Base-by-base conservation (phyloP, 106 monocot genomes). In the Platanthera zijinensis region DNA sequence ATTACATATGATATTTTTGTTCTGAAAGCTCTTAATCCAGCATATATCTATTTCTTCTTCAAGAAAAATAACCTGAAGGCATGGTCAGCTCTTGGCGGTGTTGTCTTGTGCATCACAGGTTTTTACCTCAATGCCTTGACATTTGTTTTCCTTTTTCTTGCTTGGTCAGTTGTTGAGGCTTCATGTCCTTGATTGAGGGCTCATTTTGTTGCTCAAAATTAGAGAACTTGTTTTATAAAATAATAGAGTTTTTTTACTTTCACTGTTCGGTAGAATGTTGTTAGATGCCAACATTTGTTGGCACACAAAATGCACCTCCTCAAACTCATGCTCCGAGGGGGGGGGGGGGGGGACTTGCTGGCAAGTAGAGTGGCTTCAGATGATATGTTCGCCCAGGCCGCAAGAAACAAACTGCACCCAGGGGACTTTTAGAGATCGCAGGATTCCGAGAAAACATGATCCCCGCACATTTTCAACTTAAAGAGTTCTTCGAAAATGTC, bases 41-140 rank as follows among this genome's bases (percentile, higher is more conserved):
- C 69, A 14, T 95, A 95, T 77, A 92, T 95, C 21, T 95, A 88
- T 81, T 82, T 84, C 9, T 95, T 92, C 76, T 95, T 95, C 84
- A 48, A 79, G 57, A 83, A 75, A 59, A 95, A 95, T 57, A 79
- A 85, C 14, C 28, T 17, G 0, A 90, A 86, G 72, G 95, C 95
- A 68, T 95, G 95, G 95, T 85, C 92, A 45, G 86, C 95, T 74
- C 95, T 95, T 83, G 95, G 95, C 49, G 95, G 95, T 62, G 87
- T 87, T 82, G 95, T 95, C 69, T 77, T 95, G 76, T 95, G 95
- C 88, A 95, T 95, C 7, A 95, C 95, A 85, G 95, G 95, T 95
- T 69, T 32, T 7, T 56, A 25, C 69, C 45, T 22, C 30, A 21
- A 13, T 6, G 2, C 52, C 6, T 59, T 14, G 7, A 67, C 62